Conservation (phyloP, 2,329 filamentous ascomycete genomes). For the Escovopsis sp. region DNA sequence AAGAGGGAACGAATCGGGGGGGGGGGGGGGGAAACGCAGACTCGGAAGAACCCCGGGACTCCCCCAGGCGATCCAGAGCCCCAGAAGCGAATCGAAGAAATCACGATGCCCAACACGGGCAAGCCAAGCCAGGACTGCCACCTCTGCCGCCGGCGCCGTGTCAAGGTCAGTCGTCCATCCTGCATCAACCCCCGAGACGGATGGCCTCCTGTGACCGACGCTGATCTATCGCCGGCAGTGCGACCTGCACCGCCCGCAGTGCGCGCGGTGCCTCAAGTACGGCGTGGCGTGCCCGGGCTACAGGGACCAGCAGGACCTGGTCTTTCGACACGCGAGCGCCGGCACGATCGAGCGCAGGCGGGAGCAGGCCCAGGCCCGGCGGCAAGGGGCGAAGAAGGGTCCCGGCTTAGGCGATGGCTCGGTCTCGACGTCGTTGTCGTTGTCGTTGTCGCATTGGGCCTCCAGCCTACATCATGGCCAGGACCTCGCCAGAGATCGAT, state of each 20-base stretch:
- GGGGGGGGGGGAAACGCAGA: too few relatives aligned
- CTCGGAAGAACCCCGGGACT: too few relatives aligned
- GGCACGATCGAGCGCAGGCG: slow-evolving; percentile 16
- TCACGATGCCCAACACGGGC: slow-evolving; percentile 25
- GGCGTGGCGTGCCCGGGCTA: slow-evolving; percentile 24
- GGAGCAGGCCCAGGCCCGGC: neutral
- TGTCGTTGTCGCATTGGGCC: too few relatives aligned
- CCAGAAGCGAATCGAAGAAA: slow-evolving; percentile 3
- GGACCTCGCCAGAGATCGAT: too few relatives aligned
- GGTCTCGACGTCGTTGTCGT: too few relatives aligned
- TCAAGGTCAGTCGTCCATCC: slow-evolving; percentile 19
- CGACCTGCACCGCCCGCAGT: slow-evolving; percentile 23
- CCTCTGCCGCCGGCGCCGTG: slow-evolving; percentile 23
- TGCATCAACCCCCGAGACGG: neutral
- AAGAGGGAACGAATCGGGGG: too few relatives aligned
- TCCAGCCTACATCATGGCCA: too few relatives aligned
- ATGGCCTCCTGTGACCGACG: too few relatives aligned
- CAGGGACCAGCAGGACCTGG: slow-evolving; percentile 22
- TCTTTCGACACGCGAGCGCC: slow-evolving; percentile 22
- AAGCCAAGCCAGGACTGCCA: slow-evolving; percentile 26
- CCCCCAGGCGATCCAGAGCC: slow-evolving; percentile 1
- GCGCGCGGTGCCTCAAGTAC: slow-evolving; percentile 26
- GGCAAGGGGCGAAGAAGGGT: too few relatives aligned
- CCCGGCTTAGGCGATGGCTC: too few relatives aligned
- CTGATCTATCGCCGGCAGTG: slow-evolving; percentile 15